A percentile compares a stretch with the other conserved stretches of the same genome.
Evolutionary conservation across 371 early-diverging fungal genomes (phyloP).

Genomic region (Dinochytrium kinnereticum): DNA sequence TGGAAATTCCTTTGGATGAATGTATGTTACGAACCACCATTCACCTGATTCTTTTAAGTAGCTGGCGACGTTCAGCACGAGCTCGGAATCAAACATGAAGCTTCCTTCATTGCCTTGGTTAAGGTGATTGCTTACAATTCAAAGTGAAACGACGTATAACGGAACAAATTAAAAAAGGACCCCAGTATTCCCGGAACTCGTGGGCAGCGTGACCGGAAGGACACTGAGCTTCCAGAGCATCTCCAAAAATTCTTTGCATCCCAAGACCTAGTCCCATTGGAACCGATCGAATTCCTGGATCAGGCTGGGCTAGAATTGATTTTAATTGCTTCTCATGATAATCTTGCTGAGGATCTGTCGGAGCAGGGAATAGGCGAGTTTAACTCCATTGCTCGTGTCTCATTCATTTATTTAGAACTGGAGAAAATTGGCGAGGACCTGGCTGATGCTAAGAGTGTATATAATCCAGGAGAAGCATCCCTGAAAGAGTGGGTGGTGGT

Average conservation of each 20-base stretch:
- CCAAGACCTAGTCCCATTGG: not conserved
- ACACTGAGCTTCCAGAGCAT: not conserved
- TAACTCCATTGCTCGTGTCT: too few relatives aligned
- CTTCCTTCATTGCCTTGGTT: not conserved
- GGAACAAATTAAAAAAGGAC: not conserved
- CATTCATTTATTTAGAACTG: too few relatives aligned
- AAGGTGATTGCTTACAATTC: conserved; percentile 1
- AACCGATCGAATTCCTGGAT: not conserved
- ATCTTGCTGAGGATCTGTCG: not conserved
- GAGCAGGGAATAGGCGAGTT: not conserved
- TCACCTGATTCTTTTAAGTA: too few relatives aligned
- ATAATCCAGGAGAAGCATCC: not conserved
- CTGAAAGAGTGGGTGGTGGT: not conserved
- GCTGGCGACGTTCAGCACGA: not conserved
- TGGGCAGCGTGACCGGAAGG: not conserved
- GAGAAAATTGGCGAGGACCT: conserved; percentile 1
- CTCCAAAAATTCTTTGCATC: not conserved
- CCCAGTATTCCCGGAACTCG: not conserved
- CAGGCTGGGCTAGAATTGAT: not conserved
- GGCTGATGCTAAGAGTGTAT: not conserved
- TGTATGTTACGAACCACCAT: too few relatives aligned
- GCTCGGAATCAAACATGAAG: not conserved
- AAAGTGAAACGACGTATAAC: too few relatives aligned
- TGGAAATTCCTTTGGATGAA: not conserved
- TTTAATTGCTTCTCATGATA: not conserved